A percentile compares a stretch with the other conserved stretches of the same genome.
These are phyloP conservation scores for Fraxinus greggii DNA, from an alignment of 305 asterid species.

Conservation along the genomic window DNA sequence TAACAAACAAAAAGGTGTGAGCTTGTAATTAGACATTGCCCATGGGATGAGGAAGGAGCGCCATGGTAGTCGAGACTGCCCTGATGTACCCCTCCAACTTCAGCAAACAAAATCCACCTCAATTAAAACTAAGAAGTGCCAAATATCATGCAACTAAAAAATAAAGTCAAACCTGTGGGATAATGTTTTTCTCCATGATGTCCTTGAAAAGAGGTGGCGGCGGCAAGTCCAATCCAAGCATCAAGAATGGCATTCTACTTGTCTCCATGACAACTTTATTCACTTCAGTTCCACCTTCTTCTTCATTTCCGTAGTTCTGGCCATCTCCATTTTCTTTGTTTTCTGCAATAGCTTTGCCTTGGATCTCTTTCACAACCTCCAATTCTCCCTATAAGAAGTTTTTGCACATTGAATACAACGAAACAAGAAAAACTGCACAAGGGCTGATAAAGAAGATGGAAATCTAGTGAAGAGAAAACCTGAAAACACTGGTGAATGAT, in stretches of 20 bases:
- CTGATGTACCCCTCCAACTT: slow-evolving; percentile 15
- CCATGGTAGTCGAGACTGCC: background rate
- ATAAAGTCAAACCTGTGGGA: slow-evolving; percentile 68
- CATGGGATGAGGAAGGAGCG: background rate
- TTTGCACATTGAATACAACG: slow-evolving; percentile 2
- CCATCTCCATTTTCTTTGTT: slow-evolving; percentile 40
- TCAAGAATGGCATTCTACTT: slow-evolving; percentile 81
- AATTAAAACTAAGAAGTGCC: background rate
- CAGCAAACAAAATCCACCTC: background rate
- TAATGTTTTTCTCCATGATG: slow-evolving; percentile 91
- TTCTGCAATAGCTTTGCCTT: slow-evolving; percentile 42
- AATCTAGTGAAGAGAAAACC: slow-evolving; percentile 39
- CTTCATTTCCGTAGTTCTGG: slow-evolving; percentile 32
- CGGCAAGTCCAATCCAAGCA: slow-evolving; percentile 97
- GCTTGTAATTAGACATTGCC: background rate
- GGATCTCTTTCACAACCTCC: slow-evolving; percentile 81
- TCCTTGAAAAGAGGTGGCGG: slow-evolving; percentile 95
- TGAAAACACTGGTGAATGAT: slow-evolving; percentile 90
- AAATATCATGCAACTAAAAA: no score
- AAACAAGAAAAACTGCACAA: background rate
- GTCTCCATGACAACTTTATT: slow-evolving; percentile 43
- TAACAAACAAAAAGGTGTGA: slow-evolving; percentile 5
- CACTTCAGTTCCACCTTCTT: slow-evolving; percentile 33
- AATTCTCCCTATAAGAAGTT: slow-evolving; percentile 66
- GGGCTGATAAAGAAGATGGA: background rate